Conservation (phyloP, 371 early-diverging fungal genomes). For the Actinomortierella ambigua region DNA sequence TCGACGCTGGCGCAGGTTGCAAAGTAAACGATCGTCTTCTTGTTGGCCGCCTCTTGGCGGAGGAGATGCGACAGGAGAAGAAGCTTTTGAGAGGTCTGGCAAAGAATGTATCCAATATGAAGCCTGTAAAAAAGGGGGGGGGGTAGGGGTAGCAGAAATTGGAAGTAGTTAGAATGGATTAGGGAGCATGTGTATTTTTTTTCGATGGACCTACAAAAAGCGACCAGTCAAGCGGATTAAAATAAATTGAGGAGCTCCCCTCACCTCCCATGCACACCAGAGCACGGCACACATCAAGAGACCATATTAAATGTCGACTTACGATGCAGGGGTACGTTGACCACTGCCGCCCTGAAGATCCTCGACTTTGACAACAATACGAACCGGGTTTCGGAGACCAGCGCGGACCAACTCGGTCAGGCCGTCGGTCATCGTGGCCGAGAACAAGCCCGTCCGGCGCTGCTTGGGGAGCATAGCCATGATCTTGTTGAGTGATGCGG, state of each 20-base stretch:
- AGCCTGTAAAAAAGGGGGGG: conserved; percentile 59
- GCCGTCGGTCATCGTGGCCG: conserved; percentile 97
- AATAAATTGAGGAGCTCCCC: too few species aligned
- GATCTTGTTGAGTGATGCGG: conserved; percentile 79
- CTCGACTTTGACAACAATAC: conserved; percentile 86
- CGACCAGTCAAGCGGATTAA: too few species aligned
- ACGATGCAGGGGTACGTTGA: conserved; percentile 73
- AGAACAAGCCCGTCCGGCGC: conserved; percentile 96
- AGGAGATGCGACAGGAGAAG: conserved; percentile 71
- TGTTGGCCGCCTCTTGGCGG: conserved; percentile 54
- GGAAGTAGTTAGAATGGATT: background rate
- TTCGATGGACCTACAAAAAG: too few species aligned
- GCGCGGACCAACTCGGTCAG: conserved; percentile 83
- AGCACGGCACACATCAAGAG: background rate
- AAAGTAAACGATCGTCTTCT: conserved; percentile 94
- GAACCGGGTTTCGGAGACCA: conserved; percentile 92
- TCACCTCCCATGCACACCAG: too few species aligned
- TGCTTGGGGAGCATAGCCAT: conserved; percentile 87
- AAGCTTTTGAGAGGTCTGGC: conserved; percentile 82
- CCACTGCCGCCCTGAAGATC: conserved; percentile 54
- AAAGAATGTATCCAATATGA: conserved; percentile 76
- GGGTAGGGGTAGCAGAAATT: conserved; percentile 4
- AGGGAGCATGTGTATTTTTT: background rate
- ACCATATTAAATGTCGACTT: too few species aligned
- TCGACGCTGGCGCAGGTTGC: conserved; percentile 95